A percentile compares a stretch with the other conserved stretches of the same genome.
Conservation (phyloP, 371 early-diverging fungal species). For the Saksenaea vasiformis region DNA sequence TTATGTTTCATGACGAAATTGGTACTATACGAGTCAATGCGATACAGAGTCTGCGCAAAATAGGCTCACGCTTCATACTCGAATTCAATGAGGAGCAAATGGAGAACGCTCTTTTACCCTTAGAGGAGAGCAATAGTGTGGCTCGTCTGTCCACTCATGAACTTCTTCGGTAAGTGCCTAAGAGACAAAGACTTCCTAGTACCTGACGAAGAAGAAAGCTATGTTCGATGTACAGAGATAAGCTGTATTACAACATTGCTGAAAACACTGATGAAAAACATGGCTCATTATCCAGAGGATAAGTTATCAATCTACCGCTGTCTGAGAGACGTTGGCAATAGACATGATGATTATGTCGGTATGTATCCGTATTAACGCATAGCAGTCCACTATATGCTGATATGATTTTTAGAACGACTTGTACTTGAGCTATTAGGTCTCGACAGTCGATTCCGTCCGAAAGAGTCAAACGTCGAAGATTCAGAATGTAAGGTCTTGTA, state of each 20-base stretch:
- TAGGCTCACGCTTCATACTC: conserved; percentile 61
- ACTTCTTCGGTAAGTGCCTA: conserved; percentile 53
- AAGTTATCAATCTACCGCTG: conserved; percentile 67
- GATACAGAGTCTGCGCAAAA: conserved; percentile 70
- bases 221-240: conserved; percentile 37
- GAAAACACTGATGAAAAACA: conserved; percentile 56
- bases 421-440: conserved; percentile 63
- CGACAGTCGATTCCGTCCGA: conserved; percentile 65
- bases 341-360: conserved; percentile 63
- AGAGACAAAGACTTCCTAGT: background rate
- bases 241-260: conserved; percentile 47
- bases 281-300: conserved; percentile 71
- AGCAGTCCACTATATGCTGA: background rate
- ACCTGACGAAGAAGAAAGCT: conserved; percentile 30
- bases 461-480: conserved; percentile 71
- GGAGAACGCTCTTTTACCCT: conserved; percentile 69
- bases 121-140: conserved; percentile 70
- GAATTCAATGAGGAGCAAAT: conserved; percentile 78
- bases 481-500: conserved; percentile 46
- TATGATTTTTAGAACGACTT: conserved; percentile 29
- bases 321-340: conserved; percentile 60
- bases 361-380: conserved; percentile 11
- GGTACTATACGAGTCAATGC: conserved; percentile 81
- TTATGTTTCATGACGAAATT: conserved; percentile 94
- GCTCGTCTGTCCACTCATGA: conserved; percentile 75